These are phyloP conservation scores for Penicillium desertorum DNA, from an alignment of 495 filamentous ascomycete species.

Conservation along the genomic window DNA sequence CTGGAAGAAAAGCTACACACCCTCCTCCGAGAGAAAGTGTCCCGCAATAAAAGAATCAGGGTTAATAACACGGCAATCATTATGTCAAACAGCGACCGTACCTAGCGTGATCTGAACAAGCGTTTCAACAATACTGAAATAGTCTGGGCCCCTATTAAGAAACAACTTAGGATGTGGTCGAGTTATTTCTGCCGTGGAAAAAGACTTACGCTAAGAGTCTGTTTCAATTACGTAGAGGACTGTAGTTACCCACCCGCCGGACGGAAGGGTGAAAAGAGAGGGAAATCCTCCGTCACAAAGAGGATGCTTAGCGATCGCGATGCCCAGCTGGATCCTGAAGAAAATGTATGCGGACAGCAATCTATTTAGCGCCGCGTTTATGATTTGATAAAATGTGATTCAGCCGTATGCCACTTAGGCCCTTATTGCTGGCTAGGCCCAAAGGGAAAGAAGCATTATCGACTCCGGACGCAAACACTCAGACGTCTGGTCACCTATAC, in stretches of 20 bases:
- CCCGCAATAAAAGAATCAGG: conserved; percentile 6
- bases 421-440: conserved; percentile 36
- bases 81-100: conserved; percentile 20
- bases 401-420: conserved; percentile 25
- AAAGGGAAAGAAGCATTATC: conserved; percentile 34
- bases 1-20: conserved; percentile 8
- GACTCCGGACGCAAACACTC: conserved; percentile 25
- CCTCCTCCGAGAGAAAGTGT: conserved; percentile 6
- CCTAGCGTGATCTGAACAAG: conserved; percentile 20
- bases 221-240: neutral
- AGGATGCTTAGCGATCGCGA: neutral
- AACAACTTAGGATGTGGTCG: conserved; percentile 1
- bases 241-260: conserved; percentile 1
- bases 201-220: conserved; percentile 7
- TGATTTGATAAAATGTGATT: conserved; percentile 30
- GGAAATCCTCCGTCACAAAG: conserved; percentile 18
- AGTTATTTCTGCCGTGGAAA: neutral
- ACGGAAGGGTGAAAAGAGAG: conserved; percentile 23
- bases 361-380: conserved; percentile 17
- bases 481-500: conserved; percentile 28
- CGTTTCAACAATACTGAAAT: conserved; percentile 12
- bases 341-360: conserved; percentile 24
- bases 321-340: conserved; percentile 7
- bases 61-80: conserved; percentile 10
- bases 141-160: conserved; percentile 13